Base-by-base conservation (phyloP, 768 basidiomycete species). In the Suillus discolor region DNA sequence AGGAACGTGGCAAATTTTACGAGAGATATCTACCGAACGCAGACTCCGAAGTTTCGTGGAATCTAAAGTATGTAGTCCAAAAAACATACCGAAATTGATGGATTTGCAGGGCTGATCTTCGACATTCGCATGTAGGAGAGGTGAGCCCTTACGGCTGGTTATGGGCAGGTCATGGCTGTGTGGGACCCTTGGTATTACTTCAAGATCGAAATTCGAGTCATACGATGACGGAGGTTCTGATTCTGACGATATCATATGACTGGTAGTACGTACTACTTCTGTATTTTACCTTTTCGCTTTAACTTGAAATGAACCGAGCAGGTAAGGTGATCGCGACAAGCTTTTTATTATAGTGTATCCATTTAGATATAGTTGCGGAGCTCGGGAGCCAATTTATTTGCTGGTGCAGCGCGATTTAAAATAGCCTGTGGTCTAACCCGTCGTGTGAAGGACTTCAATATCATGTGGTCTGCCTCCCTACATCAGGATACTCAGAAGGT, bases 1-100 rank as follows among this genome's bases (percentile, higher is more conserved):
- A 63, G 68, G 67, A 74, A 68, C 76, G 76, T 77, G 76, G 69
- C 67, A 20, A 16, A 23, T 20, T n/a, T 77, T 77, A 76, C 74
- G 76, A 65, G 65, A 77, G 28, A 36, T 34, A 51, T 64, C 66
- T 68, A 62, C 66, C 57, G 55, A 59, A 34, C 8, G 1, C 60
- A 25, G 61, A 7, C 16, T 54, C 61, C 28, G 61, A 62, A 62
- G 25, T 12, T 42, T 20, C 28, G 39, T 39, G 16, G 38, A 41
- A 6, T 39, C 25, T 38, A 8, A 38, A 38, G 15, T 16, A 57
- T 51, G 25, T 18, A 18, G 16, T 53, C 18, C 15, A 9, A 23
- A 59, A 61, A 38, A 44, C 45, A 69, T 69, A 60, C 62, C 34
- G 20, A 25, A 59, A 28, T 25, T 53, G 51, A 18, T 9, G 36